A percentile compares a stretch with the other conserved stretches of the same genome.
These are phyloP conservation scores for Hawksworthiomyces lignivorus DNA, from an alignment of 2,329 filamentous ascomycete species.

Conservation along the genomic window DNA sequence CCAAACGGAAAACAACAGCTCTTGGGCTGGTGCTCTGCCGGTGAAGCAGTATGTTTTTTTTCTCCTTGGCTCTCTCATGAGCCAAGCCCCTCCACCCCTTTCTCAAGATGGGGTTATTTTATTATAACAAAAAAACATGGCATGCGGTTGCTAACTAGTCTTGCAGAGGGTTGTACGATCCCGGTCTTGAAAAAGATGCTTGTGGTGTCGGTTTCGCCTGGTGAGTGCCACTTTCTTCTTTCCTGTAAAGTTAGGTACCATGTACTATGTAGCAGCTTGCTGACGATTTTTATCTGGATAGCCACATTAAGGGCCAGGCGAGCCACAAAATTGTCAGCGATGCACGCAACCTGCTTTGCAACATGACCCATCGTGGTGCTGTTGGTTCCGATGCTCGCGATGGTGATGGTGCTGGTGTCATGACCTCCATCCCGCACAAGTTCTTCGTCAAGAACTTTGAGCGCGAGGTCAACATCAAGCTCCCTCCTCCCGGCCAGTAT, in stretches of 20 bases:
- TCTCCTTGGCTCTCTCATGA: conserved; percentile 4
- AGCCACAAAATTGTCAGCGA: conserved; percentile 99
- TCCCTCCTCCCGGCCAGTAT: conserved; percentile 87
- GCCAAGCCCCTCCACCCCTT: too few relatives aligned
- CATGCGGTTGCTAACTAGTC: conserved; percentile 5
- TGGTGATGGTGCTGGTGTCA: conserved; percentile 96
- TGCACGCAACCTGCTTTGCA: conserved; percentile 90
- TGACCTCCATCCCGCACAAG: conserved; percentile 97
- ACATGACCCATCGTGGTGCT: conserved; percentile 99
- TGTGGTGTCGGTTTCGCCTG: conserved; percentile 99
- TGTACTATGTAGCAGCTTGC: conserved; percentile 1
- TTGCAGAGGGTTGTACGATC: conserved; percentile 79
- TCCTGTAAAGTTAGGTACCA: too few relatives aligned
- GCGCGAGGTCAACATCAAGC: conserved; percentile 76
- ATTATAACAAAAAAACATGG: too few relatives aligned
- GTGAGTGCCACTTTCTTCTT: conserved; percentile 44
- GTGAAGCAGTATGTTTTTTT: conserved; percentile 67
- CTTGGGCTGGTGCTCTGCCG: conserved; percentile 90
- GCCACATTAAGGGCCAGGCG: conserved; percentile 92
- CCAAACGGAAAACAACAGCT: conserved; percentile 73
- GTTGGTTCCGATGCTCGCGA: conserved; percentile 97
- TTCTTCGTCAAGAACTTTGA: conserved; percentile 99
- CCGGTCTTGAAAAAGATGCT: conserved; percentile 94
- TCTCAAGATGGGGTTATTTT: too few relatives aligned
- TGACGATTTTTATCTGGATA: conserved; percentile 30